Conservation (phyloP, 1,284 basidiomycete species). For the Sparassis latifolia region DNA sequence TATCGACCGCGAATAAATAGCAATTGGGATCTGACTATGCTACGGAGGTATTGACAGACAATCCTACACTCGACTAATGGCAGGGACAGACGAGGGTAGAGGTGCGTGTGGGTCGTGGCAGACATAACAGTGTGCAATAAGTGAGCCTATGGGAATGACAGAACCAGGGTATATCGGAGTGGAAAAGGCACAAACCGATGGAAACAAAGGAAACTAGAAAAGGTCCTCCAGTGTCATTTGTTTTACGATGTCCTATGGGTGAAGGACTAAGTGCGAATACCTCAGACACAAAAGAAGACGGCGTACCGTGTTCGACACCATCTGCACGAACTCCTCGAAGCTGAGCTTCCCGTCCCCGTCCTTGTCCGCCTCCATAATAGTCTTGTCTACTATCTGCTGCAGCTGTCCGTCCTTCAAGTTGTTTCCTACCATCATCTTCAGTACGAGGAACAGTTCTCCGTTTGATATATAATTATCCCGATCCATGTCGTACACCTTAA, state of each 20-base stretch:
- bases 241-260: conserved; percentile 80
- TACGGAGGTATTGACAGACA: no score
- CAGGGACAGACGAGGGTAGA: no score
- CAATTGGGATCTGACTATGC: no score
- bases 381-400: conserved; percentile 99
- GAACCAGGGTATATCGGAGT: not conserved
- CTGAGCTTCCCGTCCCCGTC: conserved; percentile 96
- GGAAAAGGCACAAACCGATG: not conserved
- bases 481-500: conserved; percentile 99
- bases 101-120: not conserved
- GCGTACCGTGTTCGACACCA: conserved; percentile 92
- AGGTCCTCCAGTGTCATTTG: conserved; percentile 98
- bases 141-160: not conserved
- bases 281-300: not conserved
- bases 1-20: no score
- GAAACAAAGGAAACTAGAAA: conserved; percentile 41
- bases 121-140: not conserved
- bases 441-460: conserved; percentile 94
- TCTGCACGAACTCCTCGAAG: conserved; percentile 94
- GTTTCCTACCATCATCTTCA: conserved; percentile 99
- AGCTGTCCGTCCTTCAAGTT: conserved; percentile 99
- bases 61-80: no score
- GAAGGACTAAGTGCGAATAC: conserved; percentile 8
- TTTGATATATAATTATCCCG: conserved; percentile 98
- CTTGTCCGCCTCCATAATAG: conserved; percentile 99